Evolutionary conservation across 176 grass and related monocot genomes (phyloP).

Genomic region (Raddia guianensis): DNA sequence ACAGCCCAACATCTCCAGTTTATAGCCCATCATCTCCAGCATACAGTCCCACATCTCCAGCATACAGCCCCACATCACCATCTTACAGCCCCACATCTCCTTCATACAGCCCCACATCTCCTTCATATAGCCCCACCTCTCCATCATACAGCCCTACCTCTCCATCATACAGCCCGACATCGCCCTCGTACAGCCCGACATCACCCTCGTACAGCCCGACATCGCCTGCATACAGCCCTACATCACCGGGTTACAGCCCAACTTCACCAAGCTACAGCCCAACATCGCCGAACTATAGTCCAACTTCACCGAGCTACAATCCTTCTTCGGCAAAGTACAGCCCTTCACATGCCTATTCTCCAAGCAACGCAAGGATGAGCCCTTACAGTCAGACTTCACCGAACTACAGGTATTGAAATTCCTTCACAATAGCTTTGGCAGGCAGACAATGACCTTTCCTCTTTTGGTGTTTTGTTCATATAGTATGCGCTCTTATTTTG

Average conservation of each 20-base stretch:
- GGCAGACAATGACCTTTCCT: neutral
- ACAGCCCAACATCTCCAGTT: constrained; percentile 67
- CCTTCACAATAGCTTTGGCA: constrained; percentile 16
- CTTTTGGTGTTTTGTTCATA: neutral
- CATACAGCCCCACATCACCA: constrained; percentile 62
- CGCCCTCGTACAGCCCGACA: constrained; percentile 67
- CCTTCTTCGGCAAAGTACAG: constrained; percentile 68
- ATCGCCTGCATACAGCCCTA: constrained; percentile 75
- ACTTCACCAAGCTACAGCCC: constrained; percentile 75
- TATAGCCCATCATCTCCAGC: constrained; percentile 66
- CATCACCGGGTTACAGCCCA: constrained; percentile 65
- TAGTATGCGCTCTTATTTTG: constrained; percentile 22
- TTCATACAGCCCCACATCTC: constrained; percentile 56
- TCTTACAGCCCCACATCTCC: constrained; percentile 59
- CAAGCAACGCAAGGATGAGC: constrained; percentile 70
- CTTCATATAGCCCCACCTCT: constrained; percentile 51
- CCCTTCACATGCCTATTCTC: constrained; percentile 76
- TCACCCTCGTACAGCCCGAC: constrained; percentile 79
- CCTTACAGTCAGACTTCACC: constrained; percentile 82
- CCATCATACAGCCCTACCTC: constrained; percentile 61
- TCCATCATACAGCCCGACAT: constrained; percentile 54
- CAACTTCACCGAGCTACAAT: constrained; percentile 82
- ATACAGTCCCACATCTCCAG: constrained; percentile 64
- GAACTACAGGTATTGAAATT: constrained; percentile 63
- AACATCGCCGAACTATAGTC: constrained; percentile 67